Percentiles rank a stretch among this genome's conserved stretches.
phyloP scores from a whole-genome alignment of 1,284 basidiomycete species.

The Taiwanofungus camphoratus region DNA sequence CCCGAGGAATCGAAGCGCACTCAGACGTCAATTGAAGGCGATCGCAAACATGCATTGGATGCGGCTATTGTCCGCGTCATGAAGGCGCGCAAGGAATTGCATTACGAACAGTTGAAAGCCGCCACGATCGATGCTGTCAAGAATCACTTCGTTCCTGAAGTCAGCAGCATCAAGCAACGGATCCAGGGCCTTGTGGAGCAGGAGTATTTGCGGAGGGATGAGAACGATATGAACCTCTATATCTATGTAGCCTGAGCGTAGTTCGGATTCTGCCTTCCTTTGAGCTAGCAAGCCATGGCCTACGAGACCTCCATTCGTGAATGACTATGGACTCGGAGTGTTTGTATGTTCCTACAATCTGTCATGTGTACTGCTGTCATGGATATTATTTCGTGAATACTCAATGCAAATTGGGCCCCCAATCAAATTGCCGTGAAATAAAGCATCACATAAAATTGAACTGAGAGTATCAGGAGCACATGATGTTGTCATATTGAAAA shows the following conservation, averaged over 20 bases:
- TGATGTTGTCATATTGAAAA: too few species aligned
- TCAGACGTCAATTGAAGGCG: conserved; percentile 79
- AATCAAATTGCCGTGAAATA: too few species aligned
- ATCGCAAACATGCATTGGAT: conserved; percentile 83
- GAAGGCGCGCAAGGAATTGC: conserved; percentile 83
- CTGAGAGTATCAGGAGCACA: too few species aligned
- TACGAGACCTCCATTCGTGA: too few species aligned
- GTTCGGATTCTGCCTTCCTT: neutral
- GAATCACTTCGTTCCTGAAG: conserved; percentile 68
- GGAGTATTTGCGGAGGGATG: conserved; percentile 80
- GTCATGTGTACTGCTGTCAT: too few species aligned
- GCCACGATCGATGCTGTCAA: conserved; percentile 79
- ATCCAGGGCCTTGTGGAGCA: conserved; percentile 79
- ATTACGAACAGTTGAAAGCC: conserved; percentile 73
- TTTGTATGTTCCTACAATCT: neutral
- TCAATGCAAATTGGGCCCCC: too few species aligned
- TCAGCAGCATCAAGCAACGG: conserved; percentile 78
- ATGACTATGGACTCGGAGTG: too few species aligned
- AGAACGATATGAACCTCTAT: conserved; percentile 64
- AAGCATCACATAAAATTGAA: too few species aligned
- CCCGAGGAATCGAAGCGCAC: conserved; percentile 84
- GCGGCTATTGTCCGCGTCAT: conserved; percentile 94
- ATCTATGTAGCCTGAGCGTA: conserved; percentile 65
- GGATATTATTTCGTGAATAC: too few species aligned
- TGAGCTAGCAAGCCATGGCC: neutral